These are phyloP conservation scores for Carallia pectinifolia DNA, from an alignment of 345 rosid genomes.

Conservation along the genomic window DNA sequence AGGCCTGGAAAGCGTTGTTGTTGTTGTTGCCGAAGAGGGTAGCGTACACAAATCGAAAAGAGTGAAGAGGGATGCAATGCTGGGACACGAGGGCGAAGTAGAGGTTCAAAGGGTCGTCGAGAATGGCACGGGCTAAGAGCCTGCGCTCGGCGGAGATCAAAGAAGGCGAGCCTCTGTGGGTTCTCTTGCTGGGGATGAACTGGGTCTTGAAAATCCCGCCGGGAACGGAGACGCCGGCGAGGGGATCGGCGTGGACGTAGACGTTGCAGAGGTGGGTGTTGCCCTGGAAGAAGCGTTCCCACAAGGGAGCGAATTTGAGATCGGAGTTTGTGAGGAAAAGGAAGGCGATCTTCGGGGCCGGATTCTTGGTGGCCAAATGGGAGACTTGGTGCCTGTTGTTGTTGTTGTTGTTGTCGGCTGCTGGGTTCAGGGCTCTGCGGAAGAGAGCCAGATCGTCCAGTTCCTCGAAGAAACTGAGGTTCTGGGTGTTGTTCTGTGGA, in stretches of 20 bases:
- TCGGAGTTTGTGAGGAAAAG: constrained; percentile 89
- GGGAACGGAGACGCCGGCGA: constrained; percentile 21
- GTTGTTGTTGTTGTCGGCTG: not conserved
- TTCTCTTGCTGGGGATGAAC: constrained; percentile 56
- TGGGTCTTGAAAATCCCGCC: constrained; percentile 40
- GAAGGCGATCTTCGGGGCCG: constrained; percentile 78
- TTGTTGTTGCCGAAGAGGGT: constrained; percentile 50
- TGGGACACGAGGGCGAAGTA: constrained; percentile 84
- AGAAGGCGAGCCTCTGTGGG: constrained; percentile 67
- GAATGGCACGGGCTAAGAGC: constrained; percentile 64
- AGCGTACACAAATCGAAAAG: constrained; percentile 55
- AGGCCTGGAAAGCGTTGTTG: constrained; percentile 22
- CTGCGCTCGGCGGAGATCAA: constrained; percentile 74
- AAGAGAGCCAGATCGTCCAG: constrained; percentile 65
- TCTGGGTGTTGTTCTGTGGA: constrained; percentile 5
- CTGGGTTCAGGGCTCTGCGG: constrained; percentile 43
- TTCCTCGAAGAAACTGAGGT: constrained; percentile 40
- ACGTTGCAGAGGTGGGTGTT: constrained; percentile 53
- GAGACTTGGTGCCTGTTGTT: constrained; percentile 23
- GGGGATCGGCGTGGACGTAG: constrained; percentile 81
- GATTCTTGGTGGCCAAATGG: constrained; percentile 32
- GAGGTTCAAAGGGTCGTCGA: constrained; percentile 75
- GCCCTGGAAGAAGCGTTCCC: constrained; percentile 72
- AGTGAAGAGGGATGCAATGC: constrained; percentile 81
- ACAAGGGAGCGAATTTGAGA: constrained; percentile 68